Evolutionary conservation across 139 green algal species (phyloP), one percentile per base, ranked within the genome.

Genomic region (Astrephomene gubernaculifera): DNA sequence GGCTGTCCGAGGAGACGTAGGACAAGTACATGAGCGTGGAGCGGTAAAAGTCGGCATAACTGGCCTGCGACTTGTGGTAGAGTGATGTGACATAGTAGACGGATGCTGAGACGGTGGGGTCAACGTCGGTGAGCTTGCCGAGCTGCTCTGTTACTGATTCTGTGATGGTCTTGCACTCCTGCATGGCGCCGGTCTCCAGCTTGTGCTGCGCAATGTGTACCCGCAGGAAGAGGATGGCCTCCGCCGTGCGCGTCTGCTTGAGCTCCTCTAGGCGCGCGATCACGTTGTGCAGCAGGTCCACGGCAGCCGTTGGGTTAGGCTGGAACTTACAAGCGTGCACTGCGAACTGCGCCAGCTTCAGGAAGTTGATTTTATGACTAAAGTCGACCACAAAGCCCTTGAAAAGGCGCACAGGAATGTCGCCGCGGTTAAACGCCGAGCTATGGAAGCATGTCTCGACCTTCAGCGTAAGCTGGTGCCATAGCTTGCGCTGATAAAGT

Each of bases 381-480:
- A 99, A 99, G 65, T 97, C 95, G 4, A 71, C 35, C 35, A 99
- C 94, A 88, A 99, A 99, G 69, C 94, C 89, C 14, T 97, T 72
- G 85, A 98, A 99, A 0, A 99, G 89, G 60, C 91, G 71, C n/a
- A 96, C 68, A 1, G 94, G 90, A 39, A 95, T 82, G 39, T 94
- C 91, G 21, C 84, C 93, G 19, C 89, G 68, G 57, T 92, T 91
- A 49, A 93, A 93, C 27, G 91, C 81, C 9, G 81, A 63, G 41
- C 71, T 67, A 10, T 87, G 68, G 36, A 96, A 92, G 45, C 78
- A 82, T 27, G 89, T 86, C 70, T 99, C 96, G 21, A 99, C 82
- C 63, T 95, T 94, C 1, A 96, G 65, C 1, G 97, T 99, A 10
- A 99, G 91, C 91, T 99, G 94, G 87, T 99, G 97, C 98, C 98